Base-by-base conservation (phyloP, 345 rosid genomes). In the Isatis tinctoria region DNA sequence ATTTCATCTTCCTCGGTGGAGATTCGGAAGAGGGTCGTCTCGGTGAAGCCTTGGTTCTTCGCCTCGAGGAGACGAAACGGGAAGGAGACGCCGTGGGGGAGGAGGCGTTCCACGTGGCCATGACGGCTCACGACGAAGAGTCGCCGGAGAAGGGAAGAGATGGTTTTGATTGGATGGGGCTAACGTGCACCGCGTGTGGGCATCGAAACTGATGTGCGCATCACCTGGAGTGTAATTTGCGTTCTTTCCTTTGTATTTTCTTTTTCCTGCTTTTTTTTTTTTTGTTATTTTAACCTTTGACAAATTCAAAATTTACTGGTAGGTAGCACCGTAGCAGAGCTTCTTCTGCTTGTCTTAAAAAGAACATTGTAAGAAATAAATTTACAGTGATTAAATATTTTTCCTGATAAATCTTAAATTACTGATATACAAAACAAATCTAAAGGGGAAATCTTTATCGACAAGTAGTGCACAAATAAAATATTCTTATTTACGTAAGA, bases 1-100 rank as follows among this genome's bases (percentile, higher is more conserved):
- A 69, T 82, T 65, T 88, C 71, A 79, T 45, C 84, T 84, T 92
- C 82, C 74, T 83, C 49, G 78, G 85, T 43, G 87, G 80, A 9
- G 85, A 83, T 9, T 78, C 79, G 1, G 82, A 82, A 6, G 85
- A 84, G 4, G 79, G 82, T 28, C 79, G 76, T 13, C 70, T 59
- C 33, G 81, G 78, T 33, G 74, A 37, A 2, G 86, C 87, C 62
- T 82, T 79, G 22, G 90, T 82, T 64, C 88, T 84, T 43, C 85
- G 80, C 22, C 83, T 70, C 0, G 80, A 78, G 74, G 79, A 74
- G 57, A 83, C 58, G 33, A 81, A 49, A 28, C 81, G 69, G 75
- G 82, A 75, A 40, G 87, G 73, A 64, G 82, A 78, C 37, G 71
- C 36, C 12, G 65, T 12, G 1, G 78, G 56, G 18, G 84, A 74